Evolutionary conservation across 2,329 filamentous ascomycete species (phyloP).

Genomic region (Sclerotiophoma versabilis): DNA sequence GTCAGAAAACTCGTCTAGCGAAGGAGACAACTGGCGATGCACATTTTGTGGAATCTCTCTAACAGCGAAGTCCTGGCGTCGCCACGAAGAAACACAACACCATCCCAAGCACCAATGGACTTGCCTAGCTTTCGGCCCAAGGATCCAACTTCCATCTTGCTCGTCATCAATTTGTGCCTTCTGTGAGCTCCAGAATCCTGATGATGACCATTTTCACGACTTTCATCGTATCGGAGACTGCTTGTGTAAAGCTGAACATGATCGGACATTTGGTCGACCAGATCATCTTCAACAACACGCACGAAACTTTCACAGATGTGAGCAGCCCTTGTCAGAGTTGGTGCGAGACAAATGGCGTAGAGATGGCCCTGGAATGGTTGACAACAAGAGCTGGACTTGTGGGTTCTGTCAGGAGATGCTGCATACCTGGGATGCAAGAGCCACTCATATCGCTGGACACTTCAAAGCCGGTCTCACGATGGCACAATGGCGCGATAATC

Average conservation of each 20-base stretch:
- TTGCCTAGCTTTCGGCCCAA: conserved; percentile 40
- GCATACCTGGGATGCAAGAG: conserved; percentile 37
- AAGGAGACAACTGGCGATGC: conserved; percentile 42
- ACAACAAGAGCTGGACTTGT: conserved; percentile 35
- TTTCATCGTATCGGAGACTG: conserved; percentile 45
- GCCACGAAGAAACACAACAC: conserved; percentile 49
- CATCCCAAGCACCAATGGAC: conserved; percentile 44
- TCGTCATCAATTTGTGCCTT: conserved; percentile 36
- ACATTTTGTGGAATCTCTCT: conserved; percentile 42
- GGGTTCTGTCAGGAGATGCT: conserved; percentile 41
- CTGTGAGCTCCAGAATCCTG: conserved; percentile 36
- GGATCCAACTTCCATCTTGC: conserved; percentile 20
- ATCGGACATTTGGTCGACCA: conserved; percentile 43
- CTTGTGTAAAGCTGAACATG: conserved; percentile 29
- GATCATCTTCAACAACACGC: conserved; percentile 46
- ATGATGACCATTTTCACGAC: conserved; percentile 36
- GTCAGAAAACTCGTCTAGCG: conserved; percentile 6
- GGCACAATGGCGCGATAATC: conserved; percentile 29
- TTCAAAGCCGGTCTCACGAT: conserved; percentile 45
- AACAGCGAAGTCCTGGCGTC: conserved; percentile 46
- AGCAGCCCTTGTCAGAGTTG: conserved; percentile 26
- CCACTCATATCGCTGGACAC: conserved; percentile 43
- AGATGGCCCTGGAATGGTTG: conserved; percentile 20
- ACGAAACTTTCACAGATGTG: conserved; percentile 41
- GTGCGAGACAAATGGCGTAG: conserved; percentile 41